Percentiles rank a stretch among this genome's conserved stretches.
phyloP scores from a whole-genome alignment of 2,329 filamentous ascomycete species.

The Chaetothyriales sp. region DNA sequence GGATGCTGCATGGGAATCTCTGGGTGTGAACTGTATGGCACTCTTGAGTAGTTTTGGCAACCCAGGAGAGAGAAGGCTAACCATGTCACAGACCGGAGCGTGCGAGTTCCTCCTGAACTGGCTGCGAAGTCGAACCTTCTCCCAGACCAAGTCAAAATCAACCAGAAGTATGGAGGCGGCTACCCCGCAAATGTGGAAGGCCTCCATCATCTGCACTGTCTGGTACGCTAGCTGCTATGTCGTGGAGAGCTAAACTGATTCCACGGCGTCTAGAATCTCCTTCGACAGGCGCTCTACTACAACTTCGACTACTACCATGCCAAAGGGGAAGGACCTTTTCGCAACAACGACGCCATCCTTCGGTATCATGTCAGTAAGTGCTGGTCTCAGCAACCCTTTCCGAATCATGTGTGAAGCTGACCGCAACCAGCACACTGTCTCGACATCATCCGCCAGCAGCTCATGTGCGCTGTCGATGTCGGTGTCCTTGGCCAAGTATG shows the following conservation, averaged over 20 bases:
- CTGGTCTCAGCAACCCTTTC: background rate
- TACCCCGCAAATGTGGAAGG: constrained; percentile 27
- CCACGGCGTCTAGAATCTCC: background rate
- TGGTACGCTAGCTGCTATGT: constrained; percentile 17
- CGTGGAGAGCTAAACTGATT: background rate
- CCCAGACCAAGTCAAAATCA: constrained; percentile 40
- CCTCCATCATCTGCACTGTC: constrained; percentile 33
- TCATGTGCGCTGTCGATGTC: constrained; percentile 49
- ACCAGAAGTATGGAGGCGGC: constrained; percentile 41
- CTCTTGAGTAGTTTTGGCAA: background rate
- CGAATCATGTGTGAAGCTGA: background rate
- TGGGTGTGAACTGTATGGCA: constrained; percentile 38
- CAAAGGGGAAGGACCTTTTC: constrained; percentile 1
- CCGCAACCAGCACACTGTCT: constrained; percentile 37
- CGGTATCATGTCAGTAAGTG: constrained; percentile 33
- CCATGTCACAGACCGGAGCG: constrained; percentile 27
- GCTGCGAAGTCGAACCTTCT: constrained; percentile 38
- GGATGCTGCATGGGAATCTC: constrained; percentile 41
- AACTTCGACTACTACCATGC: constrained; percentile 3
- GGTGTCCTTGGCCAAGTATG: constrained; percentile 48
- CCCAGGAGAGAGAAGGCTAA: background rate
- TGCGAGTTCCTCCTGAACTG: constrained; percentile 36
- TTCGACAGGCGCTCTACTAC: constrained; percentile 1
- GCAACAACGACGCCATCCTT: constrained; percentile 35
- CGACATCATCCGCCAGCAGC: constrained; percentile 45